Evolutionary conservation across 106 monocot genomes (phyloP).

Genomic region (Triglochin maritima): DNA sequence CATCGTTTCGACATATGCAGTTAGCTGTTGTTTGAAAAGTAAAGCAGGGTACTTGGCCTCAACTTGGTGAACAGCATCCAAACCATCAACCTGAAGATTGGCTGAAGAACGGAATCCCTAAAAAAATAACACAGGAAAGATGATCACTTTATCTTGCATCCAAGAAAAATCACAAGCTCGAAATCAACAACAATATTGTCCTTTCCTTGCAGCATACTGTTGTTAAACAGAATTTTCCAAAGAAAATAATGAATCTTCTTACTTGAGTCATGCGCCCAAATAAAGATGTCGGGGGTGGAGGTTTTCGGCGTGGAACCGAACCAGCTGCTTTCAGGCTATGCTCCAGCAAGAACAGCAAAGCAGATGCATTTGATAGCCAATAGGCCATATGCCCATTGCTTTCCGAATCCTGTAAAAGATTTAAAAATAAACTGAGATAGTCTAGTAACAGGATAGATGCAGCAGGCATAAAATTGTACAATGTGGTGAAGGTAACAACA

Average conservation of each 20-base stretch:
- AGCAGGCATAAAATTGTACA: too few relatives aligned
- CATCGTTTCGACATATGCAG: slow-evolving; percentile 89
- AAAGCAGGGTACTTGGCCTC: slow-evolving; percentile 80
- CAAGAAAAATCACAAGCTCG: too few relatives aligned
- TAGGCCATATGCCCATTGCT: slow-evolving; percentile 66
- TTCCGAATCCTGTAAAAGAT: slow-evolving; percentile 59
- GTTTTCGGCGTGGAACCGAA: slow-evolving; percentile 42
- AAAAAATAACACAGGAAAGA: not conserved
- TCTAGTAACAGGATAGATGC: not conserved
- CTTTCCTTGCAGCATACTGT: too few relatives aligned
- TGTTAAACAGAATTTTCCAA: too few relatives aligned
- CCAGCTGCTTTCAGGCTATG: slow-evolving; percentile 70
- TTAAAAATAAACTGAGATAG: not conserved
- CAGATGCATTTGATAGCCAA: slow-evolving; percentile 83
- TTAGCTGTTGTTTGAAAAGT: slow-evolving; percentile 89
- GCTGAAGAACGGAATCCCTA: slow-evolving; percentile 91
- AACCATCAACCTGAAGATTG: slow-evolving; percentile 49
- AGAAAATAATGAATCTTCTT: slow-evolving; percentile 7
- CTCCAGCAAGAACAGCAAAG: slow-evolving; percentile 75
- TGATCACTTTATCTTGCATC: too few relatives aligned
- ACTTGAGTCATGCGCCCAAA: slow-evolving; percentile 92
- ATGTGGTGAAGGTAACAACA: too few relatives aligned
- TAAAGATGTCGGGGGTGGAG: slow-evolving; percentile 65
- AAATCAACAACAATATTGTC: too few relatives aligned
- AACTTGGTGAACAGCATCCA: slow-evolving; percentile 57